These are phyloP conservation scores for Cryphonectria parasitica DNA, from an alignment of 2,329 filamentous ascomycete species.

Conservation along the genomic window DNA sequence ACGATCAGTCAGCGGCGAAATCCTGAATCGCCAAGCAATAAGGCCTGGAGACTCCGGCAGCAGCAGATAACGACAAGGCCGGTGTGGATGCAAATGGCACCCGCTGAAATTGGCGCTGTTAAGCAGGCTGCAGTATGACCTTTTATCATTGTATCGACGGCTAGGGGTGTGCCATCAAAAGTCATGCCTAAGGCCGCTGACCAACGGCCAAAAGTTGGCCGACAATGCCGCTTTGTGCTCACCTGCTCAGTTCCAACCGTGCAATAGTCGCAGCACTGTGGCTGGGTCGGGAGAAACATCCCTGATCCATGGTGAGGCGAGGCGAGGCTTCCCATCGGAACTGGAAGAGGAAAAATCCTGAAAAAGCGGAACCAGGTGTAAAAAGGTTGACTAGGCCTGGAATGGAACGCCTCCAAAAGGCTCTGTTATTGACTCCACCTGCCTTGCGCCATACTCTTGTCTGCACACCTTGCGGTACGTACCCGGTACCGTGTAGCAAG, in stretches of 20 bases:
- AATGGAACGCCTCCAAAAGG: conserved; percentile 7
- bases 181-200: neutral
- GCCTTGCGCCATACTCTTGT: neutral
- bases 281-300: neutral
- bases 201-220: neutral
- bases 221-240: neutral
- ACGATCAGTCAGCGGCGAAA: conserved; percentile 16
- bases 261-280: neutral
- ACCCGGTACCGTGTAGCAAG: neutral
- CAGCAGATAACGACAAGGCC: conserved; percentile 18
- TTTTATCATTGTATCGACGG: neutral
- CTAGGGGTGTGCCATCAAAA: neutral
- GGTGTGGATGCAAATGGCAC: conserved; percentile 16
- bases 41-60: neutral
- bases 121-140: neutral
- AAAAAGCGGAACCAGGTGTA: conserved; percentile 7
- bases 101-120: conserved; percentile 5
- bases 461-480: neutral
- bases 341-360: conserved; percentile 16
- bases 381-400: neutral
- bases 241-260: neutral
- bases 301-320: conserved; percentile 5
- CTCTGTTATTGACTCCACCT: neutral
- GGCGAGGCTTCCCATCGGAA: conserved; percentile 9
- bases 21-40: neutral